Evolutionary conservation across 2,329 filamentous ascomycete species (phyloP), one percentile per base, ranked within the genome.

Genomic region (Fusarium ambrosium): DNA sequence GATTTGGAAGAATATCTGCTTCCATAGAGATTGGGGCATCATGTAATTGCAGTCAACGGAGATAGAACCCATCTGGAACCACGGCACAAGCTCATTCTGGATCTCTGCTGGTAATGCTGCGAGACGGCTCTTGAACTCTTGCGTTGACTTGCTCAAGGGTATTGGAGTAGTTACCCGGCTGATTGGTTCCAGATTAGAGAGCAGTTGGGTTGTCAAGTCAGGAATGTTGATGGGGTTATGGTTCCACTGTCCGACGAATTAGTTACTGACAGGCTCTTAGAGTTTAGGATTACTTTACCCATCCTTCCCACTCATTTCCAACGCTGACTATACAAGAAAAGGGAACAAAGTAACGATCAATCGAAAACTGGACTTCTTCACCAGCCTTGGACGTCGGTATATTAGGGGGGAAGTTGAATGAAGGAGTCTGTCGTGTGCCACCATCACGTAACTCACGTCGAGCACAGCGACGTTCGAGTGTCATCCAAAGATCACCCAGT

Each of bases 11-110:
- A 71, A 63, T 3, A 71, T 10, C 4, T 59, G 14, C 36, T 22
- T 71, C 68, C 63, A 71, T 5, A 48, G 39, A 1, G 51, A 60
- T 3, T 63, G 51, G 1, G 69, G 51, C 20, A 71, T 68, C 2
- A 63, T 3, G 1, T 56, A 29, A 34, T 24, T 62, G 13, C 36
- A 53, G 2, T 63, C 5, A 0, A 24, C 4, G 1, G 20, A 32
- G 3, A 36, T 32, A 6, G 29, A 6, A 2, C 14, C 29, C 3
- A 55, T 11, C 6, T 39, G 13, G 14, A 67, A 34, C 14, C 45
- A 60, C 2, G 2, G 7, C 24, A 34, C 1, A 55, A 14, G 2
- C 7, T 36, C 3, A 4, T 60, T 24, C 22, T 39, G 29, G 5
- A 60, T 3, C 18, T 45, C 34, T 16, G 45, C 18, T 5, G 68